Percentiles rank a stretch among this genome's conserved stretches.
Evolutionary conservation across 1,139 yeast genomes (phyloP).

Genomic region (Pichia sp.): DNA sequence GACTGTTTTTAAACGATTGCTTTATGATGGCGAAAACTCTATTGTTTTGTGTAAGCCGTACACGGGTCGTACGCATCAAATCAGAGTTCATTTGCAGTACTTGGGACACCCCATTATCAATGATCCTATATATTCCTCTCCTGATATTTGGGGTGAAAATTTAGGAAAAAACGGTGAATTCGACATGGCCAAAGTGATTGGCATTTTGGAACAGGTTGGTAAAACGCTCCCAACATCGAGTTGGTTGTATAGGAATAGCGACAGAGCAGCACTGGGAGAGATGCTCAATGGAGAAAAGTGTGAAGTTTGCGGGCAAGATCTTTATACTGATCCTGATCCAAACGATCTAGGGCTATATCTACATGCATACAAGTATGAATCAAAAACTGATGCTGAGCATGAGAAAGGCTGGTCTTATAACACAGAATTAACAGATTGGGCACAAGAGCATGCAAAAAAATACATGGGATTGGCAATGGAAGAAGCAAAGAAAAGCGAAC

Average conservation of each 20-base stretch:
- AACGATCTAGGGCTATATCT: conserved; percentile 84
- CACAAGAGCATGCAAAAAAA: conserved; percentile 50
- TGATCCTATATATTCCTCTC: conserved; percentile 80
- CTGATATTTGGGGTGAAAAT: conserved; percentile 64
- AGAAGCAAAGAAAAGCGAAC: conserved; percentile 78
- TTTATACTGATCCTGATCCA: conserved; percentile 84
- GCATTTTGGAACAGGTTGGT: conserved; percentile 58
- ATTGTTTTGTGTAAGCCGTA: conserved; percentile 78
- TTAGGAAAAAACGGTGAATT: conserved; percentile 54
- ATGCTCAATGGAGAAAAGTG: conserved; percentile 56
- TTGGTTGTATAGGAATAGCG: conserved; percentile 47
- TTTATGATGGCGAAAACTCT: conserved; percentile 59
- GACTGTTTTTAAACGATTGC: conserved; percentile 49
- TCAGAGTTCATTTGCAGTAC: conserved; percentile 84
- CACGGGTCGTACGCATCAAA: conserved; percentile 95
- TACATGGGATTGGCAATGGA: conserved; percentile 61
- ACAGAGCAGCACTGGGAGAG: conserved; percentile 32
- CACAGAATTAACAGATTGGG: conserved; percentile 90
- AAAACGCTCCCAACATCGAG: conserved; percentile 62
- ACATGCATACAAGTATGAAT: conserved; percentile 78
- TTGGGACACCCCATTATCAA: conserved; percentile 90
- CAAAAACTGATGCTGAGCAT: conserved; percentile 34
- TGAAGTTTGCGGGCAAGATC: conserved; percentile 60
- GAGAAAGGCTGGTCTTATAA: conserved; percentile 61
- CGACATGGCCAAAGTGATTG: conserved; percentile 40